Evolutionary conservation across 305 asterid species (phyloP), one percentile per base, ranked within the genome.

Genomic region (Salvia sclarea): DNA sequence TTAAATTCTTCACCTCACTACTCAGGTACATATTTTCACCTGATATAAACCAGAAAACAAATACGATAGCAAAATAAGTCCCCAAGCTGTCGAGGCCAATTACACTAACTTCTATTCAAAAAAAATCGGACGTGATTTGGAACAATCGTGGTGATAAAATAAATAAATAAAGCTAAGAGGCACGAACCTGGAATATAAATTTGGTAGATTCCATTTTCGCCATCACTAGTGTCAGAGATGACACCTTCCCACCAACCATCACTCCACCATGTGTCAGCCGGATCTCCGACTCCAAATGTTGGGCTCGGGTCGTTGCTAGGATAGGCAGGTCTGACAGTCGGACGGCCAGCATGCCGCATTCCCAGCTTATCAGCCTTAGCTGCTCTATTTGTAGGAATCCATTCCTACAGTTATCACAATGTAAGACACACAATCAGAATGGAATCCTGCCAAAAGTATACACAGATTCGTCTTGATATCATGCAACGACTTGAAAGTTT

Each of bases 241-340:
- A 94, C 84, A 7, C 99, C 99, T 85, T 94, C 99, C 99, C 99
- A 94, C 99, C 99, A 94, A 44, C 99, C 98, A 74, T 94, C 98
- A 64, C 88, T 75, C 99, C 99, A 91, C 99, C 99, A 94, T 25
- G 82, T 87, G 77, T 94, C 99, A n/a, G 81, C 91, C 56, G 96
- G 83, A 79, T 78, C 84, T 63, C 99, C 99, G 25, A 89, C 85
- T 72, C 81, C 81, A 40, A 86, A 81, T 64, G 45, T 72, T 58
- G 17, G 69, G 69, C 75, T 80, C 31, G 8, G 47, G 48, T 75
- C 76, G 18, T 74, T 71, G 72, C 62, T 67, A 59, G 83, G 72
- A 61, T 57, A 67, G 60, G 83, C 84, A 12, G 99, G 99, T 69
- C 99, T 83, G 22, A 85, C 81, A 12, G 95, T 82, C 47, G 80